Evolutionary conservation across 352 stramenopile species (phyloP).

Genomic region (Phytophthora citricola): DNA sequence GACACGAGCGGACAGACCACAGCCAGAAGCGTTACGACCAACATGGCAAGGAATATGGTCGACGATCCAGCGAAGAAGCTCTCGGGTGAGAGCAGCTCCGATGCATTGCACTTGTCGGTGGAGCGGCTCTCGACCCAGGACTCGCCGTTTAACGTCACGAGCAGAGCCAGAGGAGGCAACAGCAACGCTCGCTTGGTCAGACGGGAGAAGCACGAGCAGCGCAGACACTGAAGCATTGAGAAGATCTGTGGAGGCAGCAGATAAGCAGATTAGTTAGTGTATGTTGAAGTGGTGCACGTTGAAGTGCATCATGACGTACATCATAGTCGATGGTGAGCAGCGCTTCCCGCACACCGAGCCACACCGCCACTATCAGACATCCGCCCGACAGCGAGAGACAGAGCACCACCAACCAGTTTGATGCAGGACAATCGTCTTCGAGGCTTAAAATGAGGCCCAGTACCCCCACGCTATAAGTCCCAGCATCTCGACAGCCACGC

Average conservation of each 20-base stretch:
- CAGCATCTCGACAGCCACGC: constrained; percentile 3
- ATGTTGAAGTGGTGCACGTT: constrained; percentile 30
- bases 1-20: constrained; percentile 15
- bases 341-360: constrained; percentile 19
- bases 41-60: constrained; percentile 33
- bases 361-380: constrained; percentile 15
- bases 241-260: constrained; percentile 24
- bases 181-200: constrained; percentile 44
- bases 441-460: constrained; percentile 23
- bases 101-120: constrained; percentile 1
- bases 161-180: constrained; percentile 33
- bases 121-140: constrained; percentile 35
- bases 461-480: constrained; percentile 16
- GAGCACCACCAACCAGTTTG: constrained; percentile 28
- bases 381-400: constrained; percentile 16
- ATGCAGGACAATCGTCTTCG: constrained; percentile 1
- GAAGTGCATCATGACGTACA: constrained; percentile 28
- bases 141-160: constrained; percentile 28
- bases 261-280: not conserved
- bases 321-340: constrained; percentile 24
- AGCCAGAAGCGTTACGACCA: constrained; percentile 15
- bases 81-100: constrained; percentile 10
- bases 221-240: constrained; percentile 47
- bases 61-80: constrained; percentile 40
- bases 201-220: constrained; percentile 63